Conservation (phyloP, 805 yeast species). For the Candida multigemmis region DNA sequence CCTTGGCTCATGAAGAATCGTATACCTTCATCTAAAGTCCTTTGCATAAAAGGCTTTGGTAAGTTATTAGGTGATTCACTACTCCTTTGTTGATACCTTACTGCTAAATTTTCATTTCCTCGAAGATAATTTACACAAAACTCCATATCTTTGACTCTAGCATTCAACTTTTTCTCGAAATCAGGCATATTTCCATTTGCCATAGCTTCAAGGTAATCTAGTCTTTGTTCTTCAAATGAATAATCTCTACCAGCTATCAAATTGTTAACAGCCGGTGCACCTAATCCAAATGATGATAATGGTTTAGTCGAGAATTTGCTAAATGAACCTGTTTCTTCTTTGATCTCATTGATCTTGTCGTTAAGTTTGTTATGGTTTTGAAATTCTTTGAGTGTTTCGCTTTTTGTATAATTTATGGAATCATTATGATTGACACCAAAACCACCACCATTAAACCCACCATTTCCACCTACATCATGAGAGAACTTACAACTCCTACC, state of each 20-base stretch:
- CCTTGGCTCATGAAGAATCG: constrained; percentile 9
- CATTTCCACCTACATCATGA: constrained; percentile 8
- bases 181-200: constrained; percentile 22
- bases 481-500: constrained; percentile 18
- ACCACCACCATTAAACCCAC: too few species aligned
- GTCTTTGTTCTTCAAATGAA: constrained; percentile 45
- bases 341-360: constrained; percentile 9
- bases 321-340: constrained; percentile 10
- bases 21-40: constrained; percentile 17
- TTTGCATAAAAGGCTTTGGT: constrained; percentile 20
- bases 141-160: constrained; percentile 39
- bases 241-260: constrained; percentile 43
- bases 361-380: constrained; percentile 8
- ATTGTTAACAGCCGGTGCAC: constrained; percentile 38
- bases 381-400: constrained; percentile 6
- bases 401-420: background rate
- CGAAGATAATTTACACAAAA: constrained; percentile 28
- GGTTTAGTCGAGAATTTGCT: constrained; percentile 17
- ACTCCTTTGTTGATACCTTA: constrained; percentile 45
- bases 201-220: constrained; percentile 35
- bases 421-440: background rate
- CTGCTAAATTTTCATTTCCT: constrained; percentile 39
- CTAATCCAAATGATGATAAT: constrained; percentile 41
- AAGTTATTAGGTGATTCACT: constrained; percentile 14
- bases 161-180: constrained; percentile 29